Evolutionary conservation across 148 eudicot species (phyloP).

Genomic region (Polygonum aviculare): DNA sequence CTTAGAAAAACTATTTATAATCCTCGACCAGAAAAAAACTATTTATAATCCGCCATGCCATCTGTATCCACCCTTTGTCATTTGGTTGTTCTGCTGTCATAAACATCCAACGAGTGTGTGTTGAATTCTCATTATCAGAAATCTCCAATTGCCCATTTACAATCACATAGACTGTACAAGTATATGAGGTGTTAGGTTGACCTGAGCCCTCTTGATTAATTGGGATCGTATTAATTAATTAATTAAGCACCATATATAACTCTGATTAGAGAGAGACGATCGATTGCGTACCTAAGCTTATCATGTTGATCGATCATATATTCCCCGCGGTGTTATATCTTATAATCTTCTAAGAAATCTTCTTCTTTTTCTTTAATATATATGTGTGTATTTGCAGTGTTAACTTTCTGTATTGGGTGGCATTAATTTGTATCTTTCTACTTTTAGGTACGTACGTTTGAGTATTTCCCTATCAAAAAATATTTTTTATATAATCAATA

Average conservation of each 20-base stretch:
- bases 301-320: background rate
- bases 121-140: background rate
- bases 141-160: background rate
- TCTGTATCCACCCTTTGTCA: background rate
- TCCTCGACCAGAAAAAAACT: no score
- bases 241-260: background rate
- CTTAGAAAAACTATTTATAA: no score
- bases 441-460: no score
- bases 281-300: background rate
- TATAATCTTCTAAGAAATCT: no score
- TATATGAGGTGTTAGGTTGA: slow-evolving; percentile 1
- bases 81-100: slow-evolving; percentile 1
- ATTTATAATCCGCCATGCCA: background rate
- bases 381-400: background rate
- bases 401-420: background rate
- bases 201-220: background rate
- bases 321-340: no score
- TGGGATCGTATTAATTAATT: background rate
- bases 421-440: no score
- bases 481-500: no score
- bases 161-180: background rate
- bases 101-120: background rate
- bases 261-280: background rate
- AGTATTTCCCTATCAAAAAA: no score
- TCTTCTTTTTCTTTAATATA: no score